Base-by-base conservation (phyloP, 2,329 filamentous ascomycete genomes). In the Herpotrichia juniperi region DNA sequence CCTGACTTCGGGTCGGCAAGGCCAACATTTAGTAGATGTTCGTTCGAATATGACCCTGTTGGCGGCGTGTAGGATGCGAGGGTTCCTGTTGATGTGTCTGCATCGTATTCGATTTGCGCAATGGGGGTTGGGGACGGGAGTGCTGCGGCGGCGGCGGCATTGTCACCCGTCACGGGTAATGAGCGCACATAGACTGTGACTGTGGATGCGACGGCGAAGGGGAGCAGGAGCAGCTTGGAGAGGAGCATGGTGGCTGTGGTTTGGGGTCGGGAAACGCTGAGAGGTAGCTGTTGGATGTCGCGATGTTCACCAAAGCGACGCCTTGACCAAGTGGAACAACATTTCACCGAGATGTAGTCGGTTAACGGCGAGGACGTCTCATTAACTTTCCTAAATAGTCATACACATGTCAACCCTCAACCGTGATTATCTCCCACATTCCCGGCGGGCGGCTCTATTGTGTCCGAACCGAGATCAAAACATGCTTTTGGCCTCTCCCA, bases 111-210 rank as follows among this genome's bases (percentile, higher is more conserved):
- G 59, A 80, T 73, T 50, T 76, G 73, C 43, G 77, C 76, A 50
- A 78, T 72, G 25, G 72, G 68, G 35, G 72, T 66, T 17, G 76
- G 69, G 26, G 73, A 73, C 48, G 71, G 61, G 34, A 69, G 58
- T 30, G 67, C 54, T 46, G 66, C 61, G 22, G 59, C 96, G 76
- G 96, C 92, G 68, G 83, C 83, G 69, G 92, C 88, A 71, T 88
- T 89, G 57, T 93, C 22, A 7, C 19, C 19, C 57, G 93, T 96
- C 72, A 89, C 90, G 58, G 92, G 87, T 61, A 99, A 84, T 34
- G 94, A 93, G 78, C 97, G 93, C 76, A 70, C 61, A 53, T 72
- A 73, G 39, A 73, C 58, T 10, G 71, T 73, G 16, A 73, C 63
- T 14, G 69, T 64, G n/a, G 70, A 72, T 30, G 75, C 68, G 61